Evolutionary conservation across 1,284 basidiomycete genomes (phyloP), one percentile per base, ranked within the genome.

Genomic region (Cystobasidium slooffiae): DNA sequence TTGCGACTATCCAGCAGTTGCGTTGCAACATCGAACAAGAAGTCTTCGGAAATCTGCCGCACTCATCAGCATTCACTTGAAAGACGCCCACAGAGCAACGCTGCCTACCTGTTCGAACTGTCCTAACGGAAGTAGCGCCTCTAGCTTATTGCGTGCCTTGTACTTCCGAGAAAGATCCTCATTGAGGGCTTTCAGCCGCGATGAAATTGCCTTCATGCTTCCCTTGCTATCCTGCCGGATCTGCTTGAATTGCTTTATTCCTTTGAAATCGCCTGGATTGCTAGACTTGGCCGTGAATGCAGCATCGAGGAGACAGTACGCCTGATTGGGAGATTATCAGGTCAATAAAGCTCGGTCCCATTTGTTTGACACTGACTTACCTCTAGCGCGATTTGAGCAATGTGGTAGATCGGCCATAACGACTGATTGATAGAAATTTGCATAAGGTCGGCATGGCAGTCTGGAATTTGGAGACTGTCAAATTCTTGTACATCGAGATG

Each of bases 351-450:
- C 3, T 3, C 8, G 7, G 43, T 44, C 10, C 16, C 6, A 0
- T 20, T 9, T 4, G n/a, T 16, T 47, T 44, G 14, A 68, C 18
- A 2, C 12, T 18, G 10, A 44, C 80, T 63, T 72, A 88, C 91
- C 84, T 93, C 92, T 81, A 93, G 91, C 0, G 87, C 86, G 59
- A 92, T 81, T 14, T 87, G 87, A 3, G 88, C 89, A 16, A 90
- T 83, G 77, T 93, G 91, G 20, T 93, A 84, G 16, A 87, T 79
- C 77, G 89, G 87, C 75, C 85, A 83, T 22, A 84, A 82, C n/a
- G 86, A 82, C 37, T 52, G 72, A 18, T 69, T 22, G 41, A 79
- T 76, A 6, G 78, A 76, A 1, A 75, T 74, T 5, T 72, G 31
- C 5, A 72, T 59, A 51, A 78, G 73, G 6, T 73, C 68, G 9